A percentile compares a stretch with the other conserved stretches of the same genome.
These are phyloP conservation scores for Mercurialis annua DNA, from an alignment of 345 rosid species.

Conservation along the genomic window DNA sequence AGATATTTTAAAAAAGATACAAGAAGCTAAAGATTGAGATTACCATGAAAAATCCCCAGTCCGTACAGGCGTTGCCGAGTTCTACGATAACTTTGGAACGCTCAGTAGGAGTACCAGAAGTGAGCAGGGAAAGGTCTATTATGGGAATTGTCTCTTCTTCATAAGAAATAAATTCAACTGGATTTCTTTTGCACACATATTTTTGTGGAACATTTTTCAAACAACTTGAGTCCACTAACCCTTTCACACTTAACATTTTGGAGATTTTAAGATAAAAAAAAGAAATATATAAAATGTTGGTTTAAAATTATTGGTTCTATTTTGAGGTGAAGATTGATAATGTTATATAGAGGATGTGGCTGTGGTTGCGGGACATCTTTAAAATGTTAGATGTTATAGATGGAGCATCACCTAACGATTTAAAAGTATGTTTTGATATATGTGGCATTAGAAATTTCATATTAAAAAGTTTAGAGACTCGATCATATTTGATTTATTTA, in stretches of 20 bases:
- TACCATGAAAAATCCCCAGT: slow-evolving; percentile 68
- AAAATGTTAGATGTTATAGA: no score
- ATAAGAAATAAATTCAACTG: neutral
- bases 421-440: no score
- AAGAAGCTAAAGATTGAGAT: no score
- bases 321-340: neutral
- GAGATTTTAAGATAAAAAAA: no score
- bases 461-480: no score
- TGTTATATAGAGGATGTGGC: neutral
- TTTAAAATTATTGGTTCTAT: no score
- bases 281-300: no score
- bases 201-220: slow-evolving; percentile 21
- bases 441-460: no score
- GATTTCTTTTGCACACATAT: neutral
- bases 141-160: slow-evolving; percentile 38
- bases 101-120: slow-evolving; percentile 22
- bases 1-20: no score
- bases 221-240: slow-evolving; percentile 22
- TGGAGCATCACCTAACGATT: no score
- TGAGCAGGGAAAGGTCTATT: slow-evolving; percentile 42
- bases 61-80: slow-evolving; percentile 43
- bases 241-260: slow-evolving; percentile 28
- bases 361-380: neutral
- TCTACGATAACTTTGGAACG: slow-evolving; percentile 27
- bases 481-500: no score